A percentile compares a stretch with the other conserved stretches of the same genome.
These are phyloP conservation scores for Theobroma cacao DNA, from an alignment of 345 rosid species.

Conservation along the genomic window DNA sequence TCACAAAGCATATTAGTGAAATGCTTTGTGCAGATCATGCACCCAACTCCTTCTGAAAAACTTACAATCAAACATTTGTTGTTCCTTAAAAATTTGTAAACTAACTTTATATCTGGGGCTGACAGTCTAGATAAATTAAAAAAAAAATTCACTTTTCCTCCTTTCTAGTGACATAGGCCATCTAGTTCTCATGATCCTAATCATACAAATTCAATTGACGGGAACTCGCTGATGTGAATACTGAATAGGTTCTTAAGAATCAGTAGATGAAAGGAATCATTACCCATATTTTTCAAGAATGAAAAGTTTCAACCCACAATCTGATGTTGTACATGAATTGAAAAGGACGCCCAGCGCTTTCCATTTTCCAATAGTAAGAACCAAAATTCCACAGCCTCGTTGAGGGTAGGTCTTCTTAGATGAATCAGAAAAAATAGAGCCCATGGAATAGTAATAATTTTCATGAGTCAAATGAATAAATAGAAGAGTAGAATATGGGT, in stretches of 20 bases:
- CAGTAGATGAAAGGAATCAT: neutral
- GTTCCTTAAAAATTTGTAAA: no score
- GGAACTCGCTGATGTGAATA: neutral
- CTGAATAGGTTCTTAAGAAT: neutral
- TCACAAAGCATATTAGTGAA: constrained; percentile 4
- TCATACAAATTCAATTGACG: neutral
- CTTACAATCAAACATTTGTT: neutral
- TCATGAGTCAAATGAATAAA: no score
- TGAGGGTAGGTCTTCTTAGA: neutral
- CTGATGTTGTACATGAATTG: neutral
- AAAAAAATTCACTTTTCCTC: neutral
- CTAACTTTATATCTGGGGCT: no score
- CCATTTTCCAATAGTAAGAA: neutral
- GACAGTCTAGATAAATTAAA: neutral
- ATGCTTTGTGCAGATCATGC: neutral
- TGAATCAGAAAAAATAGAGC: neutral
- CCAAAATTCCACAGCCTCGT: neutral
- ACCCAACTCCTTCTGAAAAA: neutral
- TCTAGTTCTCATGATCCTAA: neutral
- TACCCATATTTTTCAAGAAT: neutral
- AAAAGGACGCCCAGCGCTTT: neutral
- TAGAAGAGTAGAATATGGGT: no score
- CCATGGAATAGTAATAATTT: neutral
- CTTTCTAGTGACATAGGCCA: no score
- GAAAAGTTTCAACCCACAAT: neutral